Evolutionary conservation across 2,329 filamentous ascomycete genomes (phyloP), one percentile per base, ranked within the genome.

Genomic region (Cercospora sp.): DNA sequence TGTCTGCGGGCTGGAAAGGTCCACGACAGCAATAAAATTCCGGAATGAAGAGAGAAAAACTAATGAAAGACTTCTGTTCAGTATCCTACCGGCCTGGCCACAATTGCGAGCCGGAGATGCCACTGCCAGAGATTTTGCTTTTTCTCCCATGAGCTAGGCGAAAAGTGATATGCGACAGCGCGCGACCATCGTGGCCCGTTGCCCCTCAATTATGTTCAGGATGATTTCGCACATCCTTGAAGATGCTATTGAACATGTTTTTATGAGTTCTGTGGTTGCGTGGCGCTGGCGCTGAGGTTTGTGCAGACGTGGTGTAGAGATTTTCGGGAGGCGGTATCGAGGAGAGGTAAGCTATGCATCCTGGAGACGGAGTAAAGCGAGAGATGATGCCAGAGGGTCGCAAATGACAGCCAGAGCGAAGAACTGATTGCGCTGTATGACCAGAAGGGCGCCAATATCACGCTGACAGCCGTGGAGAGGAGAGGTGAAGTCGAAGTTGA

Each of bases 401-500:
- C 33, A n/a, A 26, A 23, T 26, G 8, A 40, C 20, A 28, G 30
- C 20, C 31, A 13, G 30, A 26, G n/a, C 40, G 58, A 9, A 26
- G 4, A 4, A n/a, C 1, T 12, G 4, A 28, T 36, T 18, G 31
- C 31, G 18, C 55, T 18, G 55, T 20, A 18, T 59, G 28, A n/a
- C 18, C n/a, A 36, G 30, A 16, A 53, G n/a, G 28, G 31, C 18
- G 28, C 9, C 30, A 23, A 59, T 59, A 65, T 53, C 31, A 20
- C 20, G 55, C 20, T 42, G 36, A 30, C 2, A 53, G 26, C 16
- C 16, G 26, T 23, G 33, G 51, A 51, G 45, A 5, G 40, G 28
- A 57, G 61, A 67, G 51, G 28, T 66, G 64, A 66, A 59, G 64
- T 66, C 33, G 60, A 63, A 59, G 31, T 40, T 16, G 48, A 63